Evolutionary conservation across 805 yeast genomes (phyloP).

Genomic region (Scheffersomyces spartinae): DNA sequence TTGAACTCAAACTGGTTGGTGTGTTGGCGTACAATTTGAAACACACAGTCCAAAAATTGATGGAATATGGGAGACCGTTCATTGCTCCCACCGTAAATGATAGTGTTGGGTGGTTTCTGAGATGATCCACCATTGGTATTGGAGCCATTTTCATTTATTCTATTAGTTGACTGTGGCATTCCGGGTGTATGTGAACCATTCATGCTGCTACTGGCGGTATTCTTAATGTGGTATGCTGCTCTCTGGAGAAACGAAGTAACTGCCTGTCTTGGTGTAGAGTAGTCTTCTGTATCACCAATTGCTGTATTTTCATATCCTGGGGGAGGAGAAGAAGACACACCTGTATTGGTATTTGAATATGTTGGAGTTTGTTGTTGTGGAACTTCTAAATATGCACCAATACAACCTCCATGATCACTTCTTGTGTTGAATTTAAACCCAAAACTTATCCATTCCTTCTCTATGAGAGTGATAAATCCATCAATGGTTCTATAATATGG

Average conservation of each 20-base stretch:
- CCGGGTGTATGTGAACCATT: conserved; percentile 7
- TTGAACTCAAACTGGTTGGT: conserved; percentile 77
- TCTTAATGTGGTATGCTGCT: conserved; percentile 31
- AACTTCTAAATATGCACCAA: conserved; percentile 23
- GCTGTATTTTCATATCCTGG: too few relatives aligned
- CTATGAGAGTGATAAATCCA: conserved; percentile 78
- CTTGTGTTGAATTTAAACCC: conserved; percentile 86
- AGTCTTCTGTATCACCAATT: too few relatives aligned
- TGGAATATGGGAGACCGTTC: conserved; percentile 78
- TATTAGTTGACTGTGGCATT: neutral
- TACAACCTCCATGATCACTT: conserved; percentile 58
- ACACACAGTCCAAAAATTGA: conserved; percentile 84
- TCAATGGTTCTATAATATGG: conserved; percentile 81
- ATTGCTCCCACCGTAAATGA: conserved; percentile 22
- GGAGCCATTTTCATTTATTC: neutral
- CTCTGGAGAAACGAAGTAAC: conserved; percentile 27
- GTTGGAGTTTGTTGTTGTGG: conserved; percentile 7
- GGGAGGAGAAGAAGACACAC: too few relatives aligned
- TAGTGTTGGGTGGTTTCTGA: too few relatives aligned
- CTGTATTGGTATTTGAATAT: too few relatives aligned
- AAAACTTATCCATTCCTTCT: conserved; percentile 92
- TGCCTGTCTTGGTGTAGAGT: too few relatives aligned
- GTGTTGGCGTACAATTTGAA: conserved; percentile 61
- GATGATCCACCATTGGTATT: neutral
- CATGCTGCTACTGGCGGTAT: conserved; percentile 19